Evolutionary conservation across 2,329 filamentous ascomycete species (phyloP).

Genomic region (Ophiostoma sp.): DNA sequence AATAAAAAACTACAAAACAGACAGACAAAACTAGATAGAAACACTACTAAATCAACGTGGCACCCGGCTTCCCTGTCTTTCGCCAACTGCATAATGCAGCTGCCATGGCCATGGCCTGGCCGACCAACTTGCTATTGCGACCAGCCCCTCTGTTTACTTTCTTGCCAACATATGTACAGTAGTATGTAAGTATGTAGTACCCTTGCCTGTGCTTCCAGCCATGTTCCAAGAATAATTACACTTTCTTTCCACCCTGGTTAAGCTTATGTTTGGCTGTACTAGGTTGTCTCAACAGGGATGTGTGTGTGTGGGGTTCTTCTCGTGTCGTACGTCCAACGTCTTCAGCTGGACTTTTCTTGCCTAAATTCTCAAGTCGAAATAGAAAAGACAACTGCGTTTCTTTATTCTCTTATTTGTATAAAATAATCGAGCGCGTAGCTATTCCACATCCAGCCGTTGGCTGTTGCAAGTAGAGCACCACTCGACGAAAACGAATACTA

Average conservation of each 20-base stretch:
- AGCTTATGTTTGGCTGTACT: neutral
- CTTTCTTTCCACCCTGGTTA: neutral
- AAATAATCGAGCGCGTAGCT: neutral
- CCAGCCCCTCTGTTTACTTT: constrained; percentile 8
- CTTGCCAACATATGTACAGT: neutral
- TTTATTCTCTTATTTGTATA: neutral
- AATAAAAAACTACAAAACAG: neutral
- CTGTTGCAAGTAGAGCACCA: neutral
- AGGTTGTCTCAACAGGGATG: neutral
- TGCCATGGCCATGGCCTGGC: neutral
- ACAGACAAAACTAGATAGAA: neutral
- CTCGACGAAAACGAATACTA: neutral
- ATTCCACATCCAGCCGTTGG: neutral
- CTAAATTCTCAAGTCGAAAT: neutral
- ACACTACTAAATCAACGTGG: neutral
- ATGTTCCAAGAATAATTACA: constrained; percentile 1
- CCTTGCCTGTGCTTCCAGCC: neutral
- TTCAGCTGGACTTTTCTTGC: neutral
- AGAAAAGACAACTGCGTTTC: neutral
- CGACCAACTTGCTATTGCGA: neutral
- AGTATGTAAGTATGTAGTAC: no score
- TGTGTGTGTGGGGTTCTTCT: neutral
- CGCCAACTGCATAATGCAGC: neutral
- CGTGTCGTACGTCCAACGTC: neutral
- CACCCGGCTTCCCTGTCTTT: neutral